Evolutionary conservation across 495 filamentous ascomycete genomes (phyloP).

Genomic region (Aspergillus baeticus): DNA sequence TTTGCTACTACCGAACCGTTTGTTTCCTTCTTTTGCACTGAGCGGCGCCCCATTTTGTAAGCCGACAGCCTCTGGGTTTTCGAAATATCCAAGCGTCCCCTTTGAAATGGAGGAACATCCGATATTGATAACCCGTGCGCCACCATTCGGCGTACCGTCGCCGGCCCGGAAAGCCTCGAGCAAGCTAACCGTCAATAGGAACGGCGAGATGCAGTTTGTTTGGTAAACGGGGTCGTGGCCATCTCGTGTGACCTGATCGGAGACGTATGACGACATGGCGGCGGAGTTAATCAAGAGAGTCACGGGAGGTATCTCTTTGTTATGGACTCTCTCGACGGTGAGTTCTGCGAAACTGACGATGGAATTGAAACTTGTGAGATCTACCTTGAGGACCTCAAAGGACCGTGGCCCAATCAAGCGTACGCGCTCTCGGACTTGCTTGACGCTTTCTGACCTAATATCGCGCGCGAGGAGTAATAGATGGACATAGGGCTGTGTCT

Average conservation of each 20-base stretch:
- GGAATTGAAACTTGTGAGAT: conserved; percentile 36
- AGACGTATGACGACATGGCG: conserved; percentile 36
- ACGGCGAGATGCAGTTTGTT: conserved; percentile 40
- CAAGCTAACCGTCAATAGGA: conserved; percentile 40
- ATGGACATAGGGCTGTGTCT: conserved; percentile 39
- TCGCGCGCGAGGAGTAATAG: conserved; percentile 36
- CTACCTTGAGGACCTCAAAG: conserved; percentile 34
- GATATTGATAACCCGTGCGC: conserved; percentile 40
- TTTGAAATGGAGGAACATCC: conserved; percentile 37
- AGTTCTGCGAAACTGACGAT: conserved; percentile 31
- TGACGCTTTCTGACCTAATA: conserved; percentile 32
- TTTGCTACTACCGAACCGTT: conserved; percentile 43
- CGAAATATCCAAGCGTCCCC: conserved; percentile 39
- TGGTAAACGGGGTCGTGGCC: conserved; percentile 43
- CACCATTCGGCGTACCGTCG: conserved; percentile 33
- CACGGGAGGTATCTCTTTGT: conserved; percentile 39
- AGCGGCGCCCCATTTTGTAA: conserved; percentile 25
- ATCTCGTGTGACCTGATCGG: conserved; percentile 35
- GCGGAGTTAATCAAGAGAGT: conserved; percentile 38
- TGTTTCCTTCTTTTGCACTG: conserved; percentile 32
- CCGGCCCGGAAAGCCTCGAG: conserved; percentile 42
- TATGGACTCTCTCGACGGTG: conserved; percentile 37
- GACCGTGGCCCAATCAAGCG: conserved; percentile 41
- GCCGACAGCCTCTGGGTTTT: conserved; percentile 18
- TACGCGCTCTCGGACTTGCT: conserved; percentile 27